Evolutionary conservation across 2,329 filamentous ascomycete genomes (phyloP), one percentile per base, ranked within the genome.

Genomic region (Fusarium phyllophilum): DNA sequence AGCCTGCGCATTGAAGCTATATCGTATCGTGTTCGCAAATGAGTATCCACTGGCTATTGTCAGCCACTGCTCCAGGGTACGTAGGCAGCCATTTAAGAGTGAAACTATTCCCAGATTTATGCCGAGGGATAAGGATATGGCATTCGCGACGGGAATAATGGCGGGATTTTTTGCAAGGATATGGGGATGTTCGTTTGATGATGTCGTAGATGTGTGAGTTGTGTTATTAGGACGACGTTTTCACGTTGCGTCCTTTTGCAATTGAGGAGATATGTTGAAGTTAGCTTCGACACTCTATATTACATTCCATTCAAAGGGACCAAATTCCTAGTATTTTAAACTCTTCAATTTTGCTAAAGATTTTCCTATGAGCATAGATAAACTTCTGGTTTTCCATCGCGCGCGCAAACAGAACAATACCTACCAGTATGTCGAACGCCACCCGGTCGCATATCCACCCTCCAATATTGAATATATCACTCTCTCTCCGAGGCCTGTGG

Each of bases 41-140:
- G 10, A 34, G 55, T 67, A 57, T 34, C 70, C 62, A 57, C 69
- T 59, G 69, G 56, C 64, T 57, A 31, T 42, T 26, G 36, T 51
- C 51, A 56, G 62, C 61, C 39, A 54, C 36, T 44, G 8, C 26
- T 58, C 41, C 29, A 41, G 61, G 61, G 44, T 60, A 49, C 12
- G 29, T 38, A 51, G 56, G 58, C 58, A 55, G 7, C 46, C 17
- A 12, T 55, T 22, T 55, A 38, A n/a, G 18, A 36, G 18, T 54
- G 46, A 34, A 34, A 34, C 48, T 34, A 34, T 39, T 45, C 38
- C 31, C 46, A 61, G n/a, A 41, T 41, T 48, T 9, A 31, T 20
- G 20, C n/a, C 0, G 8, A 20, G 11, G 11, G 29, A 20, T n/a
- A 10, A n/a, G 29, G 5, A n/a, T 5, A 4, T 3, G 20, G 29